phyloP scores from a whole-genome alignment of 2,329 filamentous ascomycete species.

The Diaporthe vexans region DNA sequence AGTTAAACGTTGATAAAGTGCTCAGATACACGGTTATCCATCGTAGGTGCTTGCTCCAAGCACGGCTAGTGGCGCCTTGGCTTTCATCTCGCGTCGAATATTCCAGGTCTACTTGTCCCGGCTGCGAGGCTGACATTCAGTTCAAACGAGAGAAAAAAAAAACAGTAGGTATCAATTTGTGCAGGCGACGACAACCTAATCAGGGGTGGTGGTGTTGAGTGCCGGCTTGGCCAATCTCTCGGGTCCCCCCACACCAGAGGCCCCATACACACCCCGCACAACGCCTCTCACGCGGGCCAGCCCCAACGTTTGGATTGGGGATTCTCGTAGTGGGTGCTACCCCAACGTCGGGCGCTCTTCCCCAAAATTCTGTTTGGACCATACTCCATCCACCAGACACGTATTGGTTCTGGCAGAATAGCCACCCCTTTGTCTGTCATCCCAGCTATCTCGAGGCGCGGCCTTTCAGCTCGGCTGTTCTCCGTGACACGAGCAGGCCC shows the following conservation, averaged over 20 bases:
- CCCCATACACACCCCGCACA: constrained; percentile 8
- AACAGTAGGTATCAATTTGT: not conserved
- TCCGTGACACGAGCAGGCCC: too few species aligned
- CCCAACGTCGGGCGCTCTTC: not conserved
- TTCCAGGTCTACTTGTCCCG: too few species aligned
- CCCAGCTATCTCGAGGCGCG: not conserved
- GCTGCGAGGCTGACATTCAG: too few species aligned
- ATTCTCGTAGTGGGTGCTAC: too few species aligned
- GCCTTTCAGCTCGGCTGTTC: not conserved
- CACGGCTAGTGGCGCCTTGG: too few species aligned
- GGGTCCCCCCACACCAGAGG: not conserved
- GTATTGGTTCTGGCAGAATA: too few species aligned
- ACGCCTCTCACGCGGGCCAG: constrained; percentile 10
- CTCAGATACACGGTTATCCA: too few species aligned
- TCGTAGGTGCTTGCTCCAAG: too few species aligned
- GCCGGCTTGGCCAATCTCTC: constrained; percentile 25
- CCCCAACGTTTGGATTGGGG: not conserved
- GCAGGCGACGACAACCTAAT: not conserved
- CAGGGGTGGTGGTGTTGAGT: constrained; percentile 16
- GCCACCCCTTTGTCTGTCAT: too few species aligned
- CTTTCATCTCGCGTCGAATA: too few species aligned
- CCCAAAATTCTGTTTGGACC: too few species aligned
- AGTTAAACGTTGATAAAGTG: not conserved
- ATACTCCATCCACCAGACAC: not conserved
- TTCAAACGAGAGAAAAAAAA: not conserved